phyloP scores from a whole-genome alignment of 129 eudicot species.

The Centrapalus pauciflorus region DNA sequence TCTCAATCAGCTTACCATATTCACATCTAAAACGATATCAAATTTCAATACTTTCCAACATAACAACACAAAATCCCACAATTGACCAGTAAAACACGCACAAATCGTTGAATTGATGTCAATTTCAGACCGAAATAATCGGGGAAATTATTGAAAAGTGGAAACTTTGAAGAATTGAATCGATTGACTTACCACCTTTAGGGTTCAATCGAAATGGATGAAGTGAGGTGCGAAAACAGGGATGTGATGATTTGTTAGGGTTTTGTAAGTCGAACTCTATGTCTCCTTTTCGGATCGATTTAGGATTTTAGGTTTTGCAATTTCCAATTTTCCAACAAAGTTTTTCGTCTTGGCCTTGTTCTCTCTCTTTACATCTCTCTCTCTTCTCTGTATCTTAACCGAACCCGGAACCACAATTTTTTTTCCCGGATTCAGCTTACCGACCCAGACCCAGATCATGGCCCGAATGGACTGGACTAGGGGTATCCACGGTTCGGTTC shows the following conservation, averaged over 20 bases:
- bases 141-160: neutral
- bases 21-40: slow-evolving; percentile 13
- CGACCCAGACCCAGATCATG: neutral
- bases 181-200: slow-evolving; percentile 33
- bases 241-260: slow-evolving; percentile 30
- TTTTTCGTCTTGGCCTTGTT: slow-evolving; percentile 32
- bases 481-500: too few relatives aligned
- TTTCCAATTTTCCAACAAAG: slow-evolving; percentile 16
- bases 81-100: slow-evolving; percentile 14
- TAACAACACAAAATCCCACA: slow-evolving; percentile 12
- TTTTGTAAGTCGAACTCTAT: slow-evolving; percentile 19
- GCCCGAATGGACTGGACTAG: too few relatives aligned
- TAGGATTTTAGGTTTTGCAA: slow-evolving; percentile 31
- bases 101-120: neutral
- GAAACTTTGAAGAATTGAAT: neutral
- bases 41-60: slow-evolving; percentile 5
- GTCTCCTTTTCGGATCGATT: slow-evolving; percentile 17
- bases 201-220: slow-evolving; percentile 32
- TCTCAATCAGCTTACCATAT: neutral
- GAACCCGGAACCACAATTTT: slow-evolving; percentile 28
- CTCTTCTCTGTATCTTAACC: slow-evolving; percentile 20
- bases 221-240: slow-evolving; percentile 11
- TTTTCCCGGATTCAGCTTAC: neutral
- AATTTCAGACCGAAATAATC: slow-evolving; percentile 3
- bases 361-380: slow-evolving; percentile 9